Base-by-base conservation (phyloP, 2,329 filamentous ascomycete species). In the Alternaria sp. region DNA sequence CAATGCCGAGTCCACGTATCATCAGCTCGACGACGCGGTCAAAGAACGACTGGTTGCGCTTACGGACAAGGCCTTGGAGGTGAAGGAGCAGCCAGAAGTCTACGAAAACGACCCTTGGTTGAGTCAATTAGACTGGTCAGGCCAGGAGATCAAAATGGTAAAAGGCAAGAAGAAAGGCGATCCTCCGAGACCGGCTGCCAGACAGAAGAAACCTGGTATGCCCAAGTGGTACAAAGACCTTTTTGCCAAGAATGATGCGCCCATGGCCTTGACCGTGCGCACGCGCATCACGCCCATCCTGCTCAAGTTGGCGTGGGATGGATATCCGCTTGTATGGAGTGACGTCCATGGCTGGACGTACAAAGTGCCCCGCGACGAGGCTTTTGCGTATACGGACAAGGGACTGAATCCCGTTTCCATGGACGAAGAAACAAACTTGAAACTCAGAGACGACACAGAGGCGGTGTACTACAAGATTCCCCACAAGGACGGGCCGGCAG, bases 151-250 rank as follows among this genome's bases (percentile, higher is more conserved):
- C 63, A 94, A 88, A 75, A 95, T 94, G 91, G 89, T 89, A 22
- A 98, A 97, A 76, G 91, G 90, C 4, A 97, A 95, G 82, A 94
- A 91, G 79, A 97, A 97, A 78, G 84, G 82, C 10, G 92, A 96
- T 57, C 89, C 90, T 11, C 90, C 91, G 2, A 85, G 93, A 45
- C 93, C 90, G 30, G 91, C 89, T 8, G 89, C 89, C 11, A 85
- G 91, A 46, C 95, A 99, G 77, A 99, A 98, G 84, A 93, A 91
- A 81, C 94, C 94, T 0, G 95, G 95, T 14, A 95, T 92, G 91
- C 95, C 95, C 0, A 86, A 91, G 66, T 99, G 95, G 95, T 99
- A 97, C 81, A 97, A 95, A 74, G 93, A 93, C 75, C 83, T 99
- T 1, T 97, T 96, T 70, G 70, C 85, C 1, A 93, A 88, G 58